Conservation (phyloP, 2,329 filamentous ascomycete genomes). For the Xylariaceae sp. region DNA sequence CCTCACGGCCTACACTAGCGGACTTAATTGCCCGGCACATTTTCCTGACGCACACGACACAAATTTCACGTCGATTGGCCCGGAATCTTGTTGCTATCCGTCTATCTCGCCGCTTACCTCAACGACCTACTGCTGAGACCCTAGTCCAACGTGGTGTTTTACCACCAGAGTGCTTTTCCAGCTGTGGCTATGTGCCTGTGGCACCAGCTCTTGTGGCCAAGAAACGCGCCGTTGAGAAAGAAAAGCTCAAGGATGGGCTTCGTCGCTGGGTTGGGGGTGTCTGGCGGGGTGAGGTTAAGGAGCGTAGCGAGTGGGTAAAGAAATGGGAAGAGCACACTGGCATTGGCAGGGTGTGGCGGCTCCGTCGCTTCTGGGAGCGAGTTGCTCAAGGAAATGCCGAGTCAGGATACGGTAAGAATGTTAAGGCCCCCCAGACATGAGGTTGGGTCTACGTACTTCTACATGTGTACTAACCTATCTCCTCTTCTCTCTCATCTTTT, state of each 20-base stretch:
- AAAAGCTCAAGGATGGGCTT: conserved; percentile 62
- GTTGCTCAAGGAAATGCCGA: conserved; percentile 39
- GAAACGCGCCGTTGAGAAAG: conserved; percentile 58
- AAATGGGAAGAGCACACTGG: conserved; percentile 47
- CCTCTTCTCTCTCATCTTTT: not conserved
- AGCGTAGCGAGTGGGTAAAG: conserved; percentile 44
- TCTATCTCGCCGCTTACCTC: conserved; percentile 55
- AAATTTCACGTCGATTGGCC: conserved; percentile 58
- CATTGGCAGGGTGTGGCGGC: conserved; percentile 53
- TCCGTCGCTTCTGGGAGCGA: conserved; percentile 63
- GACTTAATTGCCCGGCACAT: conserved; percentile 61
- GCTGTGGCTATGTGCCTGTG: conserved; percentile 40
- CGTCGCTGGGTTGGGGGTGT: conserved; percentile 59
- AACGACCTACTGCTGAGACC: conserved; percentile 53
- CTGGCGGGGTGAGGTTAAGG: conserved; percentile 48
- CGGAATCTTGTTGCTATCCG: conserved; percentile 61
- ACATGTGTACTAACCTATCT: not conserved
- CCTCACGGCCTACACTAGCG: conserved; percentile 53
- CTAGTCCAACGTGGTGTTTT: conserved; percentile 61
- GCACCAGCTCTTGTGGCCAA: conserved; percentile 59
- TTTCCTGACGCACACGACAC: conserved; percentile 60
- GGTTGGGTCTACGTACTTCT: not conserved
- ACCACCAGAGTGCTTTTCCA: conserved; percentile 51
- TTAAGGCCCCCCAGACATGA: not conserved
- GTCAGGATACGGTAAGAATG: not conserved